These are phyloP conservation scores for Blastocystis sp. DNA, from an alignment of 352 stramenopile species.

Conservation along the genomic window DNA sequence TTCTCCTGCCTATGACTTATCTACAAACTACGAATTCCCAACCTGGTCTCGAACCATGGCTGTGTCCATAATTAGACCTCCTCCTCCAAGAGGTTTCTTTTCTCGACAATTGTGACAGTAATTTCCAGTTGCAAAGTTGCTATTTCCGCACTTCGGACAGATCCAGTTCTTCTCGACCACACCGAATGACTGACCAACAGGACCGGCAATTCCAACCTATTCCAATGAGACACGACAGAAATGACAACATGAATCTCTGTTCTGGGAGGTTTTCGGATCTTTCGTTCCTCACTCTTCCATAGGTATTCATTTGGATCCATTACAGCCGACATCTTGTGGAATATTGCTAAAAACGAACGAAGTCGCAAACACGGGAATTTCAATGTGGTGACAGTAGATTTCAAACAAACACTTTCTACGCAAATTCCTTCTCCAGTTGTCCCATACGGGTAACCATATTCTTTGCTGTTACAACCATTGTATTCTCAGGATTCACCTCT, in stretches of 20 bases:
- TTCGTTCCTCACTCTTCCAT: not conserved
- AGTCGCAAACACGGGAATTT: too few relatives aligned
- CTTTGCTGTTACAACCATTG: constrained; percentile 24
- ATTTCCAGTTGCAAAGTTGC: constrained; percentile 60
- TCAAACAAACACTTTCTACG: constrained; percentile 4
- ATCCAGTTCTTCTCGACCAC: constrained; percentile 62
- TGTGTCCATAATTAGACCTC: constrained; percentile 53
- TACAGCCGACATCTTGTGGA: not conserved
- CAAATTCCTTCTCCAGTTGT: constrained; percentile 46
- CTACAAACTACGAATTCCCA: not conserved
- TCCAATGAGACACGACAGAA: not conserved
- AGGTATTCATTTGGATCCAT: constrained; percentile 57
- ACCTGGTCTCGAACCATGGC: constrained; percentile 58
- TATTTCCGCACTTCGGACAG: constrained; percentile 59
- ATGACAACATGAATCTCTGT: constrained; percentile 30
- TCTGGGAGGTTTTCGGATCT: constrained; percentile 34
- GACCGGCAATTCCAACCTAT: constrained; percentile 62
- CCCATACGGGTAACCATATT: constrained; percentile 19
- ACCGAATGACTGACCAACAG: constrained; percentile 52
- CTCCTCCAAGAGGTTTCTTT: constrained; percentile 57
- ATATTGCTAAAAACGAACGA: too few relatives aligned
- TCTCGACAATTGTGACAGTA: constrained; percentile 55
- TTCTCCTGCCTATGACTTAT: constrained; percentile 43
- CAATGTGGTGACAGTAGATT: too few relatives aligned
- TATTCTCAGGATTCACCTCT: constrained; percentile 3